Base-by-base conservation (phyloP, 2,329 filamentous ascomycete genomes). In the Cercospora janseana region DNA sequence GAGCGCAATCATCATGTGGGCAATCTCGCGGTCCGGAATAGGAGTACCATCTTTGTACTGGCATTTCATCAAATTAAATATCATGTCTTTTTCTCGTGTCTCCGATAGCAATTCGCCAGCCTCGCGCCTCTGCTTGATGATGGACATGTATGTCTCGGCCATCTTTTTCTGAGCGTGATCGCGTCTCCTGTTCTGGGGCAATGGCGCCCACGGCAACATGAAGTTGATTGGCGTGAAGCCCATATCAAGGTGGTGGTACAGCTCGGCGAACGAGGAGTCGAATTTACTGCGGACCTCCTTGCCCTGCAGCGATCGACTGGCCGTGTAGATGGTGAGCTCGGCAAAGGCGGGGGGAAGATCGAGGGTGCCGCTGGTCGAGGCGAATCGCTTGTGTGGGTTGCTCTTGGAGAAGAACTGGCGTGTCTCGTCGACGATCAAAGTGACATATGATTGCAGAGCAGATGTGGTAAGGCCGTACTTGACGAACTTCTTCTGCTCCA, bases 401-500 rank as follows among this genome's bases (percentile, higher is more conserved):
- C 78, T 81, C 58, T 75, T 78, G 70, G 87, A 83, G 71, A 91
- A 74, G 70, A 88, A 94, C 63, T 81, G 78, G 55, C 81, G 76
- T 59, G 88, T 83, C 70, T 95, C 89, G 60, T 78, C 73, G 58
- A 82, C 79, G 68, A 95, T 92, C 66, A 94, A 80, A 51, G 80
- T 82, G 43, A 93, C 87, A 70, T 95, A 93, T 37, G 80, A 81
- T 47, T 76, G 81, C 72, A 91, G 86, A 18, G 86, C 83, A 49
- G 87, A 82, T 58, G 83, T 83, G 20, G 86, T 89, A 46, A 91
- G 81, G 55, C 85, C 86, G 62, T 86, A 82, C 70, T 91, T 91
- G 82, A 90, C 87, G 65, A 91, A 89, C 85, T 92, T 93, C 77
- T 95, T 95, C 77, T 95, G 89, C 74, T 95, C 89, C 89, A 95